Percentiles rank a stretch among this genome's conserved stretches.
Conservation (phyloP, 352 stramenopile species). For the Peronospora belbahrii region DNA sequence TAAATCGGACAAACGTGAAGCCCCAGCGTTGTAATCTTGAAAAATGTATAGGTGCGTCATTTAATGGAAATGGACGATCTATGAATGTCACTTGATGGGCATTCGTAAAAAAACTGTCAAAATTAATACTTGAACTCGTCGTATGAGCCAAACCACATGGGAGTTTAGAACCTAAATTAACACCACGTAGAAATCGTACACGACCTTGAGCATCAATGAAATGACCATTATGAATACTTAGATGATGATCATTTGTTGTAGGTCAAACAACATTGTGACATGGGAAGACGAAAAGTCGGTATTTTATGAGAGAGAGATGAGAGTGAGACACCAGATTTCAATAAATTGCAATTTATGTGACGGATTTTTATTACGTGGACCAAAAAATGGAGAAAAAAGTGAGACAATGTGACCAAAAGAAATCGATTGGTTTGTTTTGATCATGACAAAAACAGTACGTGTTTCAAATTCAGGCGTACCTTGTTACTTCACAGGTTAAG, state of each 20-base stretch:
- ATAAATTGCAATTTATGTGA: too few relatives aligned
- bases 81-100: slow-evolving; percentile 50
- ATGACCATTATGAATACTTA: slow-evolving; percentile 48
- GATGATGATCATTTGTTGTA: neutral
- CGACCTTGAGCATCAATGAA: slow-evolving; percentile 80
- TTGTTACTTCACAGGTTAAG: too few relatives aligned
- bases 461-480: too few relatives aligned
- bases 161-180: slow-evolving; percentile 88
- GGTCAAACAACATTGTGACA: slow-evolving; percentile 7
- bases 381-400: too few relatives aligned
- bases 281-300: neutral
- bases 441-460: too few relatives aligned
- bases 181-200: slow-evolving; percentile 67
- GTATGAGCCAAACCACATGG: slow-evolving; percentile 50
- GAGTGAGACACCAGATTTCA: too few relatives aligned
- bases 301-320: too few relatives aligned
- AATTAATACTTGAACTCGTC: slow-evolving; percentile 20
- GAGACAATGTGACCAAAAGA: too few relatives aligned
- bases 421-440: too few relatives aligned
- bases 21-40: slow-evolving; percentile 72
- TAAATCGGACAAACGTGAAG: slow-evolving; percentile 73
- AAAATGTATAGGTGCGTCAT: slow-evolving; percentile 75
- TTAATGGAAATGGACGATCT: slow-evolving; percentile 76
- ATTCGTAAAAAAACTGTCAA: slow-evolving; percentile 45
- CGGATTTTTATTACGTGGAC: too few relatives aligned